A percentile compares a stretch with the other conserved stretches of the same genome.
phyloP scores from a whole-genome alignment of 2,329 filamentous ascomycete species.

The Beauveria brongniartii region DNA sequence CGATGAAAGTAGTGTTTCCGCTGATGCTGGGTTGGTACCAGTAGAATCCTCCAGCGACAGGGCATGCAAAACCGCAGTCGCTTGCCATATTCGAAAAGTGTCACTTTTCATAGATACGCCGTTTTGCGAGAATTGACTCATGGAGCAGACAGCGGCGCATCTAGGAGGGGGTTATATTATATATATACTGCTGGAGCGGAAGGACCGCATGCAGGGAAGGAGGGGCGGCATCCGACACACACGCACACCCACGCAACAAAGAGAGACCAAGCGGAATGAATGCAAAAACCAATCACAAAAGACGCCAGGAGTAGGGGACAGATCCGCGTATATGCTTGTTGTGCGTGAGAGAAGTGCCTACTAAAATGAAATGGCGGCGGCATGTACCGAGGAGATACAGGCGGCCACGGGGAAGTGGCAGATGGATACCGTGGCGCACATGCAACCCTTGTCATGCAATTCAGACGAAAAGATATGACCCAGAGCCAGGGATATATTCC shows the following conservation, averaged over 20 bases:
- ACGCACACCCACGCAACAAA: background rate
- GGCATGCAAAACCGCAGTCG: slow-evolving; percentile 29
- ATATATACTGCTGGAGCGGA: background rate
- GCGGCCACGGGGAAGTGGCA: background rate
- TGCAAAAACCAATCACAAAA: background rate
- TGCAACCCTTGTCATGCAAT: background rate
- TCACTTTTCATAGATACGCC: background rate
- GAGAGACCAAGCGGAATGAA: background rate
- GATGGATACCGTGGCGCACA: background rate
- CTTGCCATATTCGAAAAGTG: slow-evolving; percentile 22
- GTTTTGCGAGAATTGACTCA: background rate
- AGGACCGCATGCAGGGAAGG: background rate
- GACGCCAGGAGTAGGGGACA: background rate
- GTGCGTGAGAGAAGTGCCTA: background rate
- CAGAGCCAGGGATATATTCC: too few relatives aligned
- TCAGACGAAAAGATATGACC: background rate
- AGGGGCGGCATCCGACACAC: background rate
- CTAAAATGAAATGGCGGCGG: background rate
- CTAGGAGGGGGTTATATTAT: background rate
- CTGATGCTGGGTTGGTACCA: slow-evolving; percentile 27
- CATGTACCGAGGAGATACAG: background rate
- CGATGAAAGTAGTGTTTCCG: slow-evolving; percentile 34
- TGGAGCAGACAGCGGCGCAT: background rate
- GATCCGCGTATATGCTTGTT: background rate
- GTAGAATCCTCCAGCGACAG: slow-evolving; percentile 29